These are phyloP conservation scores for Juncus inflexus DNA, from an alignment of 176 grass and related monocot species.

Conservation along the genomic window DNA sequence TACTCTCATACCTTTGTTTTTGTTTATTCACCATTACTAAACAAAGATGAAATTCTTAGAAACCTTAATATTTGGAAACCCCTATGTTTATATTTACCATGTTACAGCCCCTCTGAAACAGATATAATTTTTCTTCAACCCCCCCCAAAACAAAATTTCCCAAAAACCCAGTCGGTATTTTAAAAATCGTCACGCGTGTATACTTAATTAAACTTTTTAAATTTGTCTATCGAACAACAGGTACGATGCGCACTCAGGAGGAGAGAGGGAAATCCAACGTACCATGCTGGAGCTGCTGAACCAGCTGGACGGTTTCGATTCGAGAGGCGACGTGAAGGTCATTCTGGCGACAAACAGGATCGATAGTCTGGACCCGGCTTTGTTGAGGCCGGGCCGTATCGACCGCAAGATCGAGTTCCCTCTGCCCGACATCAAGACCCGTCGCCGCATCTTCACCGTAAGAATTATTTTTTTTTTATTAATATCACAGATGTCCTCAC, in stretches of 20 bases:
- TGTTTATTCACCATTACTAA: no score
- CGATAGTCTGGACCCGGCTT: slow-evolving; percentile 76
- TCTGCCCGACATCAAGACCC: slow-evolving; percentile 81
- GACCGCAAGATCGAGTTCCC: slow-evolving; percentile 86
- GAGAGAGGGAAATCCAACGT: slow-evolving; percentile 85
- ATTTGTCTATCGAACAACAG: slow-evolving; percentile 8
- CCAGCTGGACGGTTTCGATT: slow-evolving; percentile 90
- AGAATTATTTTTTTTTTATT: slow-evolving; percentile 6
- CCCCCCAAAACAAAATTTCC: background rate
- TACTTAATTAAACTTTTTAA: no score
- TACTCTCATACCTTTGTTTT: no score
- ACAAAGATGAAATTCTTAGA: no score
- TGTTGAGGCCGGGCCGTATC: slow-evolving; percentile 77
- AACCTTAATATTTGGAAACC: no score
- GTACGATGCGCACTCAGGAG: slow-evolving; percentile 90
- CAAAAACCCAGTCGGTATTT: background rate
- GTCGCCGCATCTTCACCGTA: slow-evolving; percentile 73
- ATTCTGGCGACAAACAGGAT: slow-evolving; percentile 88
- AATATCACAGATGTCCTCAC: no score
- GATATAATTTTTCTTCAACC: no score
- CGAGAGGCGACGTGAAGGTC: slow-evolving; percentile 82
- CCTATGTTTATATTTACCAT: no score
- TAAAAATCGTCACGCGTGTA: background rate
- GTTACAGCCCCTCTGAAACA: no score
- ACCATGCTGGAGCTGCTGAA: slow-evolving; percentile 84